Evolutionary conservation across 176 grass and related monocot genomes (phyloP).

Genomic region (Olyra latifolia): DNA sequence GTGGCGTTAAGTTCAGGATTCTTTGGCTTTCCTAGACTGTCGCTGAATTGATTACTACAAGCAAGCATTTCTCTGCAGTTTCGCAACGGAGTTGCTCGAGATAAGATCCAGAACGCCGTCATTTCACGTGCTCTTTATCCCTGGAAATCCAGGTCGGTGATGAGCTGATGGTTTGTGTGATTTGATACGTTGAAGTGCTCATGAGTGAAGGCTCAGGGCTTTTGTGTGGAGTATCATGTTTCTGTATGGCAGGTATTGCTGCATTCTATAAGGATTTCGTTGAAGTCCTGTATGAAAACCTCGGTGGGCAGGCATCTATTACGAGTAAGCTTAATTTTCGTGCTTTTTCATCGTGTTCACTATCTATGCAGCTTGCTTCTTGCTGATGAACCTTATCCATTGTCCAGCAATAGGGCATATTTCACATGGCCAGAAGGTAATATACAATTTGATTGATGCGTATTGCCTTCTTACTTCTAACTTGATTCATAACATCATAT

Average conservation of each 20-base stretch:
- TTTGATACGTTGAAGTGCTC: background rate
- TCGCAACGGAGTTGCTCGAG: constrained; percentile 66
- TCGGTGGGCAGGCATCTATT: constrained; percentile 70
- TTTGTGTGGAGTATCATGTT: background rate
- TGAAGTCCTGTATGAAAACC: constrained; percentile 66
- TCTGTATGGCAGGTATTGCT: constrained; percentile 54
- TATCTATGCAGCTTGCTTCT: constrained; percentile 7
- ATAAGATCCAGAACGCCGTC: constrained; percentile 62
- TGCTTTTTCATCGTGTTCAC: background rate
- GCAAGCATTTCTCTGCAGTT: constrained; percentile 37
- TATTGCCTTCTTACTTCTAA: background rate
- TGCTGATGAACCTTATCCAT: constrained; percentile 36
- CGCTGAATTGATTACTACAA: background rate
- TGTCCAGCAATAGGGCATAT: constrained; percentile 69
- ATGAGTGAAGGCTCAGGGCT: background rate
- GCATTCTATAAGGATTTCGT: constrained; percentile 76
- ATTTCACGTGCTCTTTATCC: constrained; percentile 66
- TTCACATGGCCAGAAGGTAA: constrained; percentile 76
- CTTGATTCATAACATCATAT: background rate
- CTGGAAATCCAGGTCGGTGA: constrained; percentile 73
- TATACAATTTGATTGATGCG: constrained; percentile 1
- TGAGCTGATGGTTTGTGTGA: background rate
- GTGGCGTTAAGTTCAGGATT: background rate
- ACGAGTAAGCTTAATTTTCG: constrained; percentile 35
- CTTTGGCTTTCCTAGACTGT: background rate